Conservation (phyloP, 1,139 yeast species). For the Hemisphaericaspora lyxosophila region DNA sequence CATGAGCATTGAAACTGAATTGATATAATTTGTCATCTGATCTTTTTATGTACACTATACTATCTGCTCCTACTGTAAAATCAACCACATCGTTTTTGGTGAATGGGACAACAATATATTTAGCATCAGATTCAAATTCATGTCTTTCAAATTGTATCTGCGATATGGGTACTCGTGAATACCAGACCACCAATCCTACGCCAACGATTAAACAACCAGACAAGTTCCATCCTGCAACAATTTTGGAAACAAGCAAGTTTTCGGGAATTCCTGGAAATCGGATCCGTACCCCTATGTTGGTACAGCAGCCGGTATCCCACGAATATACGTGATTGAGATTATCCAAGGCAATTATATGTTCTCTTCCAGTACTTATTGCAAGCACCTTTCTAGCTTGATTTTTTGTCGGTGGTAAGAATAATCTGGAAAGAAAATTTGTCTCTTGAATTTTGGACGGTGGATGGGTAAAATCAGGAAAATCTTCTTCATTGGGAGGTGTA, state of each 20-base stretch:
- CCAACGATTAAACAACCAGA: slow-evolving; percentile 51
- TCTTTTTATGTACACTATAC: slow-evolving; percentile 48
- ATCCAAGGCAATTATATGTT: slow-evolving; percentile 65
- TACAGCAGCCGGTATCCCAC: slow-evolving; percentile 58
- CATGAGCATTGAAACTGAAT: slow-evolving; percentile 32
- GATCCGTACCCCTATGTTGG: slow-evolving; percentile 48
- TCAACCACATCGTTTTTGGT: slow-evolving; percentile 49
- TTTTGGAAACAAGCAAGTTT: slow-evolving; percentile 24
- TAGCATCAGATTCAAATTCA: slow-evolving; percentile 27
- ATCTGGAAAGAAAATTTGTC: slow-evolving; percentile 29
- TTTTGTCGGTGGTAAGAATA: slow-evolving; percentile 24
- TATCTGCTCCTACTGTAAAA: slow-evolving; percentile 55
- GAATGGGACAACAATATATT: slow-evolving; percentile 41
- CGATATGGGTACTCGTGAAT: slow-evolving; percentile 37
- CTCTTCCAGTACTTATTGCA: slow-evolving; percentile 63
- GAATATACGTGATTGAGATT: slow-evolving; percentile 51
- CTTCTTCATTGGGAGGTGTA: neutral
- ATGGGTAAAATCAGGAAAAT: slow-evolving; percentile 1
- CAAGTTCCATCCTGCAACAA: slow-evolving; percentile 71
- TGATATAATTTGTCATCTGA: slow-evolving; percentile 44
- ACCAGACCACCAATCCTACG: slow-evolving; percentile 66
- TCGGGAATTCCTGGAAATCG: slow-evolving; percentile 30
- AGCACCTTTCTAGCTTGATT: slow-evolving; percentile 29
- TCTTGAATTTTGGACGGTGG: slow-evolving; percentile 21
- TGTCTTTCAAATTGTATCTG: slow-evolving; percentile 21